A percentile compares a stretch with the other conserved stretches of the same genome.
phyloP scores from a whole-genome alignment of 768 basidiomycete species.

The Tricholoma terreum region DNA sequence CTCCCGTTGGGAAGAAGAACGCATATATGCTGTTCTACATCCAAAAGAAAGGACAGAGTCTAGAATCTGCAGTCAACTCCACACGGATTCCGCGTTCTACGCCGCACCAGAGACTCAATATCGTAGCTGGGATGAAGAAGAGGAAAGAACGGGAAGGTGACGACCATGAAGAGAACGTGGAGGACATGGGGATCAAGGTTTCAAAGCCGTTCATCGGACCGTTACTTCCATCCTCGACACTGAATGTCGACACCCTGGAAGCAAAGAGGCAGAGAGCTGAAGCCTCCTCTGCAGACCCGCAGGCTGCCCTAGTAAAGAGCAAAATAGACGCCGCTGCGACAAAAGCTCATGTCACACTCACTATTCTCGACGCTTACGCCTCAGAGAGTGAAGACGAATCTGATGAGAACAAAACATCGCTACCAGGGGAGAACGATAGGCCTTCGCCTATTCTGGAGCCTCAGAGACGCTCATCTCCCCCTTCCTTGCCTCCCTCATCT shows the following conservation, averaged over 20 bases:
- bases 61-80: conserved; percentile 59
- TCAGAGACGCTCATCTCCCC: conserved; percentile 30
- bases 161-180: conserved; percentile 42
- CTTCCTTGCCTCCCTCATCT: conserved; percentile 26
- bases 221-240: conserved; percentile 49
- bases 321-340: conserved; percentile 46
- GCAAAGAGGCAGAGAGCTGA: conserved; percentile 24
- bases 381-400: conserved; percentile 27
- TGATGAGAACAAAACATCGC: conserved; percentile 9
- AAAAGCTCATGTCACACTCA: conserved; percentile 25
- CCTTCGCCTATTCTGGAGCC: conserved; percentile 13
- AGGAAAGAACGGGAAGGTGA: conserved; percentile 34
- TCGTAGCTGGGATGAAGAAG: conserved; percentile 54
- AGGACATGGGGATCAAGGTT: conserved; percentile 51
- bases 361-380: conserved; percentile 22
- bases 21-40: conserved; percentile 96
- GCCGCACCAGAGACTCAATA: conserved; percentile 30
- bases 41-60: conserved; percentile 69
- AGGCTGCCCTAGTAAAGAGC: conserved; percentile 48
- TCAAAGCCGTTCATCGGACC: conserved; percentile 62
- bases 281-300: conserved; percentile 39
- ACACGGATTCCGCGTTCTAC: conserved; percentile 16
- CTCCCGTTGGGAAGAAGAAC: conserved; percentile 64
- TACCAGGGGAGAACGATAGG: conserved; percentile 14
- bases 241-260: conserved; percentile 17